phyloP scores from a whole-genome alignment of 192 early-diverging fungal species.

The Backusella westeae region DNA sequence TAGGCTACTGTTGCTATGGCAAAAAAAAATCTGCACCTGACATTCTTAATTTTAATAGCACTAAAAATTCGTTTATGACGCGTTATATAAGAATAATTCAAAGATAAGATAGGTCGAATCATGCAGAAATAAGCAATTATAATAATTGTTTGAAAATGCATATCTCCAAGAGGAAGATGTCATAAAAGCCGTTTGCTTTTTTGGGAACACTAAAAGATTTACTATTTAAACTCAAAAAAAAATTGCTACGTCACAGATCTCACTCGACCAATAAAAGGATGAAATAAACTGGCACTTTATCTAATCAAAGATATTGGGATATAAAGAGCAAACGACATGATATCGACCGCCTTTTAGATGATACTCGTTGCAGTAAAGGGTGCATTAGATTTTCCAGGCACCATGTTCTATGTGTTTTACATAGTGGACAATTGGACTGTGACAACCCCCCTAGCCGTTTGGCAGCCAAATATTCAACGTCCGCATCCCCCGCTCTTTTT shows the following conservation, averaged over 20 bases:
- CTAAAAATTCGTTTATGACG: not conserved
- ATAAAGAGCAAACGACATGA: not conserved
- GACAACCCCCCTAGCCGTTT: slow-evolving; percentile 11
- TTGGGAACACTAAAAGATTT: not conserved
- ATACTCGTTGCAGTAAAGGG: not conserved
- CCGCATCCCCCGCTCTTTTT: slow-evolving; percentile 9
- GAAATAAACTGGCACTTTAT: not conserved
- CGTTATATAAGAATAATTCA: not conserved
- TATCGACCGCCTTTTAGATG: not conserved
- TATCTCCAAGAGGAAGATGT: not conserved
- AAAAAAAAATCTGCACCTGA: not conserved
- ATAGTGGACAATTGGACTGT: not conserved
- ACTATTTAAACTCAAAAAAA: not conserved
- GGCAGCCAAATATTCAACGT: slow-evolving; percentile 11
- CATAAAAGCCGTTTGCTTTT: not conserved
- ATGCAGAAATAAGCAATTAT: not conserved
- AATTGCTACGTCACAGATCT: not conserved
- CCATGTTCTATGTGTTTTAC: not conserved
- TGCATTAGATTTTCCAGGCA: not conserved
- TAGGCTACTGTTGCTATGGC: not conserved
- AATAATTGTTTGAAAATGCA: not conserved
- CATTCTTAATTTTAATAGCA: not conserved
- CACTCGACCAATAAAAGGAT: not conserved
- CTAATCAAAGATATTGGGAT: not conserved
- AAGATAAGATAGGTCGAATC: not conserved